Conservation (phyloP, 768 basidiomycete species). For the Sporobolomyces pararoseus region DNA sequence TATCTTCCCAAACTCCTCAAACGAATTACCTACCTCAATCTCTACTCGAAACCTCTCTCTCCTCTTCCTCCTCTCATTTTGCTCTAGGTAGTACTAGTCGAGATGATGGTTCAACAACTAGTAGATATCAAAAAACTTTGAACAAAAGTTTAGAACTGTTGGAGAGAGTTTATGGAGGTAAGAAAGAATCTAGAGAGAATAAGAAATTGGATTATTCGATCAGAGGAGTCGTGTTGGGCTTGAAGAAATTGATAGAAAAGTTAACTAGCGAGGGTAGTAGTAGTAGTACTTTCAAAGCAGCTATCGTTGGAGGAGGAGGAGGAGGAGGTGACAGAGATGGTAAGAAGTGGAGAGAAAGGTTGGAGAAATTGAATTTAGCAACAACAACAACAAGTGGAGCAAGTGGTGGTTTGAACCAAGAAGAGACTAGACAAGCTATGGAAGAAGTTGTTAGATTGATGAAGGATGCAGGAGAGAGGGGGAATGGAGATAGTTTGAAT, state of each 20-base stretch:
- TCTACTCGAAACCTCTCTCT: conserved; percentile 3
- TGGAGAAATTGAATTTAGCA: too few species aligned
- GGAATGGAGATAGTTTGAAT: conserved; percentile 65
- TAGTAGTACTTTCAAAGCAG: neutral
- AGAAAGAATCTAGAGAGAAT: neutral
- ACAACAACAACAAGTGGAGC: too few species aligned
- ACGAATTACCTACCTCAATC: neutral
- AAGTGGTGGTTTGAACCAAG: conserved; percentile 12
- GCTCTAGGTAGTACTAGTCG: too few species aligned
- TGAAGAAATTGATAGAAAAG: conserved; percentile 3
- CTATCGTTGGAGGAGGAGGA: neutral
- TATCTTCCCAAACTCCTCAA: neutral
- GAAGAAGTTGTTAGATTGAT: conserved; percentile 24
- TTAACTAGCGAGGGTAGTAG: neutral
- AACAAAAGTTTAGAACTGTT: neutral
- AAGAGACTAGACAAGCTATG: conserved; percentile 29
- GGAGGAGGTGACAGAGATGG: neutral
- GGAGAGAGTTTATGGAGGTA: neutral
- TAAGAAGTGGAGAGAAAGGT: conserved; percentile 19
- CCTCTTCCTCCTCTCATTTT: neutral
- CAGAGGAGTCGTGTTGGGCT: conserved; percentile 4
- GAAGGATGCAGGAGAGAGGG: conserved; percentile 46
- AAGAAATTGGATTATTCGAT: conserved; percentile 19
- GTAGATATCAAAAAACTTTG: too few species aligned
- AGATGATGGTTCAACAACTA: too few species aligned